A percentile compares a stretch with the other conserved stretches of the same genome.
phyloP scores from a whole-genome alignment of 2,329 filamentous ascomycete genomes.

The Paecilomyces niveus region DNA sequence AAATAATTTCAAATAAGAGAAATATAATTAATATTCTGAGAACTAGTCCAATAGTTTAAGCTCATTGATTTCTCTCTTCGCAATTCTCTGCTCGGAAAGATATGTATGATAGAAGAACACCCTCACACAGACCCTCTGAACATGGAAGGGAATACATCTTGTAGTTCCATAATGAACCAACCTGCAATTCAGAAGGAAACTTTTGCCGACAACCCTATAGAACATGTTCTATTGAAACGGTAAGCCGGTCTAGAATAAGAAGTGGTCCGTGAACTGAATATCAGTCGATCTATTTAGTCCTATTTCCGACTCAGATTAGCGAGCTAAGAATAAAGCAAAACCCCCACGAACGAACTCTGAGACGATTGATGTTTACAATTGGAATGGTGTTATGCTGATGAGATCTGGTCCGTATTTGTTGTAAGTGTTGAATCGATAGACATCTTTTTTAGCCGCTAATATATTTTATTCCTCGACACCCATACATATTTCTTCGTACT shows the following conservation, averaged over 20 bases:
- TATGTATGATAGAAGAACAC: no score
- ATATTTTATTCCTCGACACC: no score
- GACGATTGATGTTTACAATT: neutral
- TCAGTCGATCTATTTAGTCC: neutral
- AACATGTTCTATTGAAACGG: neutral
- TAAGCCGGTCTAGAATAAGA: neutral
- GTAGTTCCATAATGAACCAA: neutral
- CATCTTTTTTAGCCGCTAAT: no score
- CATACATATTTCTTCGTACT: no score
- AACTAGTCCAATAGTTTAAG: no score
- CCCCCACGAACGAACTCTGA: neutral
- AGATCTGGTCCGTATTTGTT: neutral
- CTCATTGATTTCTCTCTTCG: no score
- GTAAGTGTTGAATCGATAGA: no score
- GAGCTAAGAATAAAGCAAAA: neutral
- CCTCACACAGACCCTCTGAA: no score
- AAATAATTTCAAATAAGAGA: no score
- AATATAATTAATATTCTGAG: no score
- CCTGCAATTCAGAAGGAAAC: neutral
- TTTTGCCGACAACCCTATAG: neutral
- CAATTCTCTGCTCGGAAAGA: no score
- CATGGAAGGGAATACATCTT: neutral
- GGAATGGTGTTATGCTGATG: neutral
- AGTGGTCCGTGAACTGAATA: neutral
- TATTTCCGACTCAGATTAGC: neutral